Evolutionary conservation across 2,329 filamentous ascomycete genomes (phyloP).

Genomic region (Rosellinia necatrix): DNA sequence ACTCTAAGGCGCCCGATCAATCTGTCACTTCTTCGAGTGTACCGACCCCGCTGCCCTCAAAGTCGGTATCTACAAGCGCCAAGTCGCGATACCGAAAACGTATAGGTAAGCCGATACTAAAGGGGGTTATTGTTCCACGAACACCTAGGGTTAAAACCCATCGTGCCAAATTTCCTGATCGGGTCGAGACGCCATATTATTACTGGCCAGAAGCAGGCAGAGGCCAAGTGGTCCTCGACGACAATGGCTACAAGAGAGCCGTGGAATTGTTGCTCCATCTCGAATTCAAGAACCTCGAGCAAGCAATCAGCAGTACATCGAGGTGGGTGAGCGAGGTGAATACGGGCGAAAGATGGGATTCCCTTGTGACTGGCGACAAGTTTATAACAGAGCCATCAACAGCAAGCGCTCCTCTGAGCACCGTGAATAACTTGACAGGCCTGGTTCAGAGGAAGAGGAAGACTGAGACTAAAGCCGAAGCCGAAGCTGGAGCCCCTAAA

Average conservation of each 20-base stretch:
- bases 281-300: conserved; percentile 70
- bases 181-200: conserved; percentile 65
- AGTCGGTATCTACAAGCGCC: conserved; percentile 34
- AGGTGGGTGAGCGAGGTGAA: conserved; percentile 74
- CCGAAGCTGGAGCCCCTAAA: conserved; percentile 13
- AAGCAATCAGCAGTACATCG: conserved; percentile 66
- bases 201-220: conserved; percentile 66
- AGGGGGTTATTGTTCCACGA: conserved; percentile 66
- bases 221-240: conserved; percentile 66
- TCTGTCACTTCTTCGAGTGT: conserved; percentile 31
- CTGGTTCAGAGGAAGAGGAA: conserved; percentile 54
- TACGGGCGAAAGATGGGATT: conserved; percentile 57
- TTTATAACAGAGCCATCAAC: conserved; percentile 32
- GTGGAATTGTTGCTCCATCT: conserved; percentile 73
- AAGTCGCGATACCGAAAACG: conserved; percentile 40
- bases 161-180: conserved; percentile 54
- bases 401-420: conserved; percentile 16
- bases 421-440: conserved; percentile 53
- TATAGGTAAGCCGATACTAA: conserved; percentile 54
- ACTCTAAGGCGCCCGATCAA: no score
- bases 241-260: conserved; percentile 68
- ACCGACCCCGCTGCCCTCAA: conserved; percentile 40
- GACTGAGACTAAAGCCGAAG: conserved; percentile 21
- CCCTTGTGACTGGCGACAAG: conserved; percentile 52
- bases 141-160: conserved; percentile 68